Evolutionary conservation across 1,139 yeast genomes (phyloP).

Genomic region (Maudiozyma humilis): DNA sequence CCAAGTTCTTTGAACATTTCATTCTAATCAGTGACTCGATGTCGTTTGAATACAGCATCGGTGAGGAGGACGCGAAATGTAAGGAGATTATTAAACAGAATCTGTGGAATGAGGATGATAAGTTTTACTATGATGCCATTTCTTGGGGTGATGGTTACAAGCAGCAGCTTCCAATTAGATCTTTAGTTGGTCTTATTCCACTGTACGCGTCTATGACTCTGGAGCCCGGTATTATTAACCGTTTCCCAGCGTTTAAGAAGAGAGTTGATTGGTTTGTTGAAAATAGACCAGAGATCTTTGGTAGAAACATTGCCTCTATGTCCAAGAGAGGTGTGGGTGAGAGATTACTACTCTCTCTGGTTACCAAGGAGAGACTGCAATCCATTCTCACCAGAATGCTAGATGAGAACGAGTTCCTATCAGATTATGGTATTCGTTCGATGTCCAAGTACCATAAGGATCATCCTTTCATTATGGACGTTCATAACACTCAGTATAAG

Average conservation of each 20-base stretch:
- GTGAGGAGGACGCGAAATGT: slow-evolving; percentile 29
- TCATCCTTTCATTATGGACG: slow-evolving; percentile 81
- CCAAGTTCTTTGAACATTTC: slow-evolving; percentile 92
- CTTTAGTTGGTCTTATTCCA: slow-evolving; percentile 89
- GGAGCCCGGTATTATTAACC: slow-evolving; percentile 74
- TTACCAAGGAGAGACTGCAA: slow-evolving; percentile 68
- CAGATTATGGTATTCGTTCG: slow-evolving; percentile 84
- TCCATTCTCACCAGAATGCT: slow-evolving; percentile 76
- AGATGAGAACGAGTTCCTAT: slow-evolving; percentile 81
- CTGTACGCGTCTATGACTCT: slow-evolving; percentile 83
- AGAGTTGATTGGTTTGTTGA: slow-evolving; percentile 81
- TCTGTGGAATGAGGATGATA: slow-evolving; percentile 85
- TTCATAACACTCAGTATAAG: slow-evolving; percentile 63
- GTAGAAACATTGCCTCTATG: slow-evolving; percentile 86
- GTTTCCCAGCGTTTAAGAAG: slow-evolving; percentile 78
- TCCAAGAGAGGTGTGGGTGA: slow-evolving; percentile 79
- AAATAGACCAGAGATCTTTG: slow-evolving; percentile 65
- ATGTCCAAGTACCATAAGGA: slow-evolving; percentile 81
- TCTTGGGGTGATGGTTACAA: slow-evolving; percentile 70
- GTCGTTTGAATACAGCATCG: slow-evolving; percentile 45
- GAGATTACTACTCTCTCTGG: slow-evolving; percentile 72
- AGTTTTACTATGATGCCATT: slow-evolving; percentile 88
- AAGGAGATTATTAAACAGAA: slow-evolving; percentile 49
- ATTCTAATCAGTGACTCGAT: slow-evolving; percentile 90
- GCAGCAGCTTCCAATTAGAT: slow-evolving; percentile 75